phyloP scores from a whole-genome alignment of 2,329 filamentous ascomycete species.

The Aspergillus melleus region DNA sequence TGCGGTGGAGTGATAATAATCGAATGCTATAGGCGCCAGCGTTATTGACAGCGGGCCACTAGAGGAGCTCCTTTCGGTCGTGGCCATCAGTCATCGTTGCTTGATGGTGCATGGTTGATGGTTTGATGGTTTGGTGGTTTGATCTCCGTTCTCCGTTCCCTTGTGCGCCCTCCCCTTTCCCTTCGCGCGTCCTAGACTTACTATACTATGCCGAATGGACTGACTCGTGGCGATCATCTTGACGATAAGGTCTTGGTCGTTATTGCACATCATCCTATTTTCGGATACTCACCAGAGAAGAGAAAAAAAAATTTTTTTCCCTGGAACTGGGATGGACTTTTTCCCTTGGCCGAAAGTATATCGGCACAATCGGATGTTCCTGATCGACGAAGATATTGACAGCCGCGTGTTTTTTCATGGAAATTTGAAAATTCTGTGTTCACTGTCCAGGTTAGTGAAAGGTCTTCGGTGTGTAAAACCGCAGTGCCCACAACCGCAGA shows the following conservation, averaged over 20 bases:
- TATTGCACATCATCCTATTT: background rate
- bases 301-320: background rate
- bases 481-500: background rate
- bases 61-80: background rate
- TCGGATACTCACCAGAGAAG: background rate
- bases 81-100: background rate
- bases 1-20: background rate
- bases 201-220: background rate
- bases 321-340: background rate
- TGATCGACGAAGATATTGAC: slow-evolving; percentile 16
- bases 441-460: background rate
- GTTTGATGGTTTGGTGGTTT: background rate
- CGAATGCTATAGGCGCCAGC: background rate
- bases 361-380: slow-evolving; percentile 13
- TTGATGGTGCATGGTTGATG: background rate
- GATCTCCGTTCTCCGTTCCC: background rate
- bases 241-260: background rate
- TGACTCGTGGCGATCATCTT: background rate
- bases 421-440: background rate
- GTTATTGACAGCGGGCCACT: background rate
- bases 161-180: background rate
- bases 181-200: background rate
- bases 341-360: slow-evolving; percentile 2
- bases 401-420: slow-evolving; percentile 4
- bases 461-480: background rate